Evolutionary conservation across 208 protist genomes (phyloP).

Genomic region (Angomonas ambiguus): DNA sequence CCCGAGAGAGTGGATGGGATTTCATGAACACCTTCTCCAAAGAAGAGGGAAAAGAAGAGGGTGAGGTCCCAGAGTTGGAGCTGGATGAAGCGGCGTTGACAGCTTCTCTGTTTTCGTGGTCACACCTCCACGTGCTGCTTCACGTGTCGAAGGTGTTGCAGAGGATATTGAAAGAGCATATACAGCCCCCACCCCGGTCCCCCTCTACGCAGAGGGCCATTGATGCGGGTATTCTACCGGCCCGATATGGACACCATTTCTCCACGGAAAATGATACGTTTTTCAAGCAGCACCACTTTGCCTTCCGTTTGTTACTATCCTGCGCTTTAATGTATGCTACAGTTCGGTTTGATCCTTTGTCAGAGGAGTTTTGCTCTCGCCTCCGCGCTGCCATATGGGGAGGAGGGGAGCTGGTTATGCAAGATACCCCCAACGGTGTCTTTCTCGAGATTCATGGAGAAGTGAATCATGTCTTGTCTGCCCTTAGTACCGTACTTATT

Average conservation of each 20-base stretch:
- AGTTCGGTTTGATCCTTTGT: neutral
- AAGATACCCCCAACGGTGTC: slow-evolving; percentile 8
- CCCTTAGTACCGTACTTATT: slow-evolving; percentile 5
- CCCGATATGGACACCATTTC: neutral
- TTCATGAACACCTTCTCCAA: slow-evolving; percentile 20
- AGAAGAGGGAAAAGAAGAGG: slow-evolving; percentile 2
- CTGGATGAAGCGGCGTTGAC: slow-evolving; percentile 6
- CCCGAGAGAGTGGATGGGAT: neutral
- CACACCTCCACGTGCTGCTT: slow-evolving; percentile 6
- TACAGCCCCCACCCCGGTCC: neutral
- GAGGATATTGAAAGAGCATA: neutral
- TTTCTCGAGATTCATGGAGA: slow-evolving; percentile 9
- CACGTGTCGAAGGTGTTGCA: slow-evolving; percentile 3
- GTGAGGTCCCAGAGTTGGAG: neutral
- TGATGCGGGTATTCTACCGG: neutral
- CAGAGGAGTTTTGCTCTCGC: slow-evolving; percentile 7
- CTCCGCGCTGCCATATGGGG: neutral
- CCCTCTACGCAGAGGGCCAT: neutral
- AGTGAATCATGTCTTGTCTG: slow-evolving; percentile 1
- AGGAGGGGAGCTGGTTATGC: slow-evolving; percentile 2
- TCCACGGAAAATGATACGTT: neutral
- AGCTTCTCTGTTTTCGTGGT: slow-evolving; percentile 15
- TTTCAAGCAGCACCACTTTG: slow-evolving; percentile 6
- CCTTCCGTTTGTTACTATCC: slow-evolving; percentile 5
- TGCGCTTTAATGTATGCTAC: slow-evolving; percentile 8